Evolutionary conservation across 306 rosid genomes (phyloP).

Genomic region (Alnus rubra): DNA sequence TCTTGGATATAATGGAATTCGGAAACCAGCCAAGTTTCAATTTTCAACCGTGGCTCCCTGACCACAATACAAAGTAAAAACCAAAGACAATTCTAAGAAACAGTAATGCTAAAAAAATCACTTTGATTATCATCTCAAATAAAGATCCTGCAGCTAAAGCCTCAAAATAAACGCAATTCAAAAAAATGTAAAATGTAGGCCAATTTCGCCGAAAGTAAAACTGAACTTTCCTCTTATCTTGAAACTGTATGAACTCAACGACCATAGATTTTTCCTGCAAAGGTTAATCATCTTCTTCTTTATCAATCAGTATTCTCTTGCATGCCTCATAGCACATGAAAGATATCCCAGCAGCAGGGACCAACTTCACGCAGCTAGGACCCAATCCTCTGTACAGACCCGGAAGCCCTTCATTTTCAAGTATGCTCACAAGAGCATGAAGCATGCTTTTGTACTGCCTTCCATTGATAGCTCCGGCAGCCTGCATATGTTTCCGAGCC

Average conservation of each 20-base stretch:
- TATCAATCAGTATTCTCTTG: slow-evolving; percentile 55
- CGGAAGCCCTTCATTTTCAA: slow-evolving; percentile 54
- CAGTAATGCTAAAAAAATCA: neutral
- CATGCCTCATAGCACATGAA: slow-evolving; percentile 86
- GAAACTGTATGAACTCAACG: slow-evolving; percentile 7
- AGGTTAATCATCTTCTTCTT: slow-evolving; percentile 18
- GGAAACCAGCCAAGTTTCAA: no score
- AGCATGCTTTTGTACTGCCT: slow-evolving; percentile 63
- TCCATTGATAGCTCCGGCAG: slow-evolving; percentile 71
- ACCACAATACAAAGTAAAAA: no score
- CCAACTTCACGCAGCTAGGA: slow-evolving; percentile 70
- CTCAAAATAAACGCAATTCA: neutral
- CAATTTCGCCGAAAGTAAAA: neutral
- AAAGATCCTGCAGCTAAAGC: neutral
- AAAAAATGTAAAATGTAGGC: neutral
- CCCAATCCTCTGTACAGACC: slow-evolving; percentile 73
- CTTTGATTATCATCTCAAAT: neutral
- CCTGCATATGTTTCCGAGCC: slow-evolving; percentile 87
- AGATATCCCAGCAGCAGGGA: slow-evolving; percentile 77
- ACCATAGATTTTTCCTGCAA: neutral
- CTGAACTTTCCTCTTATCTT: neutral
- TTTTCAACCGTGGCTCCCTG: no score
- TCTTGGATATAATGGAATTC: no score
- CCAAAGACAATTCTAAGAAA: neutral
- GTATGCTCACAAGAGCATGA: slow-evolving; percentile 62